A percentile compares a stretch with the other conserved stretches of the same genome.
Evolutionary conservation across 257 asterid genomes (phyloP).

Genomic region (Solanum lignicaule): DNA sequence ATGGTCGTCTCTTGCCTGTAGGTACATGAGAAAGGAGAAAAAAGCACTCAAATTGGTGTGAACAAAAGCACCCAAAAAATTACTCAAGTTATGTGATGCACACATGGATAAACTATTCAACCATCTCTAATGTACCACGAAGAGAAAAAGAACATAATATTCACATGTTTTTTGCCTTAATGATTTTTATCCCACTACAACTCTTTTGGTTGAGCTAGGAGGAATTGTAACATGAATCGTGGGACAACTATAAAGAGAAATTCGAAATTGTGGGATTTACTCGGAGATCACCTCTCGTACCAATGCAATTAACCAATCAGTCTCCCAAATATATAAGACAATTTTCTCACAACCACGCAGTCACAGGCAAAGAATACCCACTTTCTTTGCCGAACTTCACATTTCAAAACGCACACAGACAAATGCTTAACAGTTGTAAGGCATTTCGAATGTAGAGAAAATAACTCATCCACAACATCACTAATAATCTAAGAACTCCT

Average conservation of each 20-base stretch:
- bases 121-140: not conserved
- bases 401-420: not conserved
- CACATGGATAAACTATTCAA: not conserved
- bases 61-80: not conserved
- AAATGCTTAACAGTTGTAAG: not conserved
- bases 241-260: not conserved
- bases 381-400: not conserved
- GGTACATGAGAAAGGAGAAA: not conserved
- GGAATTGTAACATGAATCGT: not conserved
- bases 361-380: not conserved
- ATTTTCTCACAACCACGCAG: not conserved
- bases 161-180: not conserved
- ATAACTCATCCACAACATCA: not conserved
- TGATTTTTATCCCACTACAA: not conserved
- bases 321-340: not conserved
- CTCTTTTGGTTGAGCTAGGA: not conserved
- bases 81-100: not conserved
- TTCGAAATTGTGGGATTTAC: not conserved
- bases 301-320: not conserved
- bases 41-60: not conserved
- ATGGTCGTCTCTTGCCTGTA: constrained; percentile 71
- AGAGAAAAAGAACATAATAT: not conserved
- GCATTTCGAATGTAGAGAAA: not conserved
- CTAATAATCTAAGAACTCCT: not conserved
- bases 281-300: not conserved